Base-by-base conservation (phyloP, 2,329 filamentous ascomycete species). In the Cladosporium sp. region DNA sequence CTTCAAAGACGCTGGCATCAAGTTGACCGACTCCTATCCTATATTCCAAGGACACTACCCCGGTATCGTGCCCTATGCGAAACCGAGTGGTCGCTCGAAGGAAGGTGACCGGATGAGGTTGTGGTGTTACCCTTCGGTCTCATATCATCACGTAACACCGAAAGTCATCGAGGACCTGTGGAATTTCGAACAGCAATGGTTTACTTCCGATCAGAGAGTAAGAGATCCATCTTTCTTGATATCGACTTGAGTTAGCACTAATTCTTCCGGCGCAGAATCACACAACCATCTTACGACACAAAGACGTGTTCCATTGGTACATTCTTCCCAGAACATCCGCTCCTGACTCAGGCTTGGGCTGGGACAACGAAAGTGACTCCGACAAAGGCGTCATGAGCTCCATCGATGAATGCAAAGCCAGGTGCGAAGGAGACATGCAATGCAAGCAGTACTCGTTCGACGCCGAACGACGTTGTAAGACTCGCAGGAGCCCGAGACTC, bases 361-460 rank as follows among this genome's bases (percentile, higher is more conserved):
- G 71, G 73, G 64, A 73, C 64, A 74, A 74, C 18, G 65, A 71
- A 32, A 69, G 69, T 28, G 67, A 72, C 6, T 51, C 69, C 3
- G 70, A 73, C 30, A 59, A 68, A 26, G 63, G 65, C 1, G 49
- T 54, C 0, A 68, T 70, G 18, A 36, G 49, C 0, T 66, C 67
- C 15, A 52, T 71, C 12, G 69, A 69, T n/a, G 69, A 55, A 5
- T 74, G 73, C 54, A 63, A 62, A 10, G 58, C 49, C 15, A 67
- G 69, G 10, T 74, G 73, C 30, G 64, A 68, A n/a, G 55, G n/a
- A 12, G 64, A 67, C 34, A 38, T 47, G 18, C 62, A 30, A 12
- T 74, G 73, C 59, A 57, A 68, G 30, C 73, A 74, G 63, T 74
- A 70, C 38, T 51, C 59, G 15, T 54, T 71, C 18, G 68, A 68